A percentile compares a stretch with the other conserved stretches of the same genome.
Conservation (phyloP, 441 rosid genomes). For the Populus trichocarpa region DNA sequence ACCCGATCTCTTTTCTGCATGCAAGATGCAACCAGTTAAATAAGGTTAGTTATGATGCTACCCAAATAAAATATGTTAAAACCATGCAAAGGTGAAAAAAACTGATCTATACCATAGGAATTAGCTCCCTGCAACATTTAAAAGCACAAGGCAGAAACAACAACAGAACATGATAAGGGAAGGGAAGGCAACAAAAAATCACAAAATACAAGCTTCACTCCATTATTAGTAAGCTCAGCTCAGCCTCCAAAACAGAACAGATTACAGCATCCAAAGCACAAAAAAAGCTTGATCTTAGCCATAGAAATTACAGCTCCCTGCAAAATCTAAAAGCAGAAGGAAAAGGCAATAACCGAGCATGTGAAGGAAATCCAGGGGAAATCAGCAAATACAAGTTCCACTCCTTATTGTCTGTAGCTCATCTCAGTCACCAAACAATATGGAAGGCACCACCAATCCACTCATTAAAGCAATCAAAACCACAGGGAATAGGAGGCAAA, state of each 20-base stretch:
- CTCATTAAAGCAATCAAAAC: background rate
- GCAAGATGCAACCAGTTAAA: constrained; percentile 19
- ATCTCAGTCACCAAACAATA: background rate
- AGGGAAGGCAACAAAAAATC: background rate
- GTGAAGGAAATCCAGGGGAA: background rate
- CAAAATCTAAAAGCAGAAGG: background rate
- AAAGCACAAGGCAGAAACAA: background rate
- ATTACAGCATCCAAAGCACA: background rate
- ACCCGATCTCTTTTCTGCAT: constrained; percentile 85
- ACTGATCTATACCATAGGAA: background rate
- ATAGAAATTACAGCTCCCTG: background rate
- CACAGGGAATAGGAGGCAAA: background rate
- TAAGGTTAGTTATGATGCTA: constrained; percentile 1
- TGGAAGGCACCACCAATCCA: background rate
- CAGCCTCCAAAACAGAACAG: background rate
- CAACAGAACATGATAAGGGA: too few species aligned
- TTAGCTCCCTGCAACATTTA: background rate
- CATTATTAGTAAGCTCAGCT: background rate
- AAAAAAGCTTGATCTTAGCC: background rate
- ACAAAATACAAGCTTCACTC: background rate
- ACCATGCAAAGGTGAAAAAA: background rate
- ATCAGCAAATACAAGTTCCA: background rate
- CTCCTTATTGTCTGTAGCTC: background rate
- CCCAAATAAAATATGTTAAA: background rate
- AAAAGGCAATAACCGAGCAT: background rate